A percentile compares a stretch with the other conserved stretches of the same genome.
phyloP scores from a whole-genome alignment of 2,329 filamentous ascomycete species.

The Fusarium oxysporum region DNA sequence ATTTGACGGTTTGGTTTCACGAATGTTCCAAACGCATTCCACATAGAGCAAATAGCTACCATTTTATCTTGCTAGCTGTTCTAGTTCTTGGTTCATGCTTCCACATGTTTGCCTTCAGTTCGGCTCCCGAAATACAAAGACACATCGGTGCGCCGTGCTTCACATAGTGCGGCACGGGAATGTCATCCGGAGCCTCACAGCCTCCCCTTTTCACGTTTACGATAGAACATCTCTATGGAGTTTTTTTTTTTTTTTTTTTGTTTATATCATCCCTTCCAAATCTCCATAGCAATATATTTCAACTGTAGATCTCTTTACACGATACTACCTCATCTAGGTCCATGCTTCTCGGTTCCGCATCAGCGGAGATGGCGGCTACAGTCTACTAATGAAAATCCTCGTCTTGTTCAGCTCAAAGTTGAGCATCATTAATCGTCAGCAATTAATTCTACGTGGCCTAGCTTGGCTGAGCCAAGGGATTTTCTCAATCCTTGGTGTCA shows the following conservation, averaged over 20 bases:
- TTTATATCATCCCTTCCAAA: slow-evolving; percentile 2
- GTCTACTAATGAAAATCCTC: slow-evolving; percentile 10
- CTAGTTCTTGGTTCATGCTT: neutral
- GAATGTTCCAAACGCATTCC: slow-evolving; percentile 19
- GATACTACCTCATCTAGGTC: slow-evolving; percentile 26
- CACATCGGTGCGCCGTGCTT: slow-evolving; percentile 20
- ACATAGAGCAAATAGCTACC: slow-evolving; percentile 1
- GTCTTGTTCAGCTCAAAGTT: slow-evolving; percentile 1
- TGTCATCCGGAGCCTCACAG: slow-evolving; percentile 24
- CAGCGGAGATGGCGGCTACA: slow-evolving; percentile 6
- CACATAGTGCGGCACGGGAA: slow-evolving; percentile 21
- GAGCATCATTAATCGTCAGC: slow-evolving; percentile 3
- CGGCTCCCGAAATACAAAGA: slow-evolving; percentile 3
- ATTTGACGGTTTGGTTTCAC: slow-evolving; percentile 27
- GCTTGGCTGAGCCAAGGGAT: neutral
- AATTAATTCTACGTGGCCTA: neutral
- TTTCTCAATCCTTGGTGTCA: slow-evolving; percentile 29
- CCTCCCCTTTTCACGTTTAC: neutral
- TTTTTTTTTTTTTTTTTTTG: neutral
- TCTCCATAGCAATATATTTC: slow-evolving; percentile 4
- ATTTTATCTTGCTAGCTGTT: neutral
- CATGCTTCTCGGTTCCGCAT: slow-evolving; percentile 12
- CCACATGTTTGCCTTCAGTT: neutral
- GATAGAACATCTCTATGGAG: neutral
- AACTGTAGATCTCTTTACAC: slow-evolving; percentile 21